Evolutionary conservation across 495 filamentous ascomycete genomes (phyloP).

Genomic region (Podospora tetraspora): DNA sequence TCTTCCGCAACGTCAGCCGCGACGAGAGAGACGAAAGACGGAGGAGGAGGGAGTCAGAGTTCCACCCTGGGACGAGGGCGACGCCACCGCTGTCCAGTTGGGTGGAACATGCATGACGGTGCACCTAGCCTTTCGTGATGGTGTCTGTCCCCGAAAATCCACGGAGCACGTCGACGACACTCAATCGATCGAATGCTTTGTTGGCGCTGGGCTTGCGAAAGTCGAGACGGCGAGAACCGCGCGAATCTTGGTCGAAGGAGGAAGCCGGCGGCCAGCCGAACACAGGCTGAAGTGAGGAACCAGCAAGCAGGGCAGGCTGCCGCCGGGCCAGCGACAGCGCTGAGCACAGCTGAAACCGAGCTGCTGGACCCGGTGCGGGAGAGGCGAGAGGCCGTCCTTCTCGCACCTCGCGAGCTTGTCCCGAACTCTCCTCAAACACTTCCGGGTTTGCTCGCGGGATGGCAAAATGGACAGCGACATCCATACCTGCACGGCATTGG

Average conservation of each 20-base stretch:
- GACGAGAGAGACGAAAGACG: neutral
- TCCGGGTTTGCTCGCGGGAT: slow-evolving; percentile 19
- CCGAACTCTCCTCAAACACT: slow-evolving; percentile 25
- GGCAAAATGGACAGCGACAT: neutral
- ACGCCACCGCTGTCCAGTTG: slow-evolving; percentile 18
- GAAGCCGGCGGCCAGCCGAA: slow-evolving; percentile 14
- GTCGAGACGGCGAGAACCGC: neutral
- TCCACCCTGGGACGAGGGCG: neutral
- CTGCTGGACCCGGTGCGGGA: slow-evolving; percentile 18
- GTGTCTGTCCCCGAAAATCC: neutral
- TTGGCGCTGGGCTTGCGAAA: slow-evolving; percentile 4
- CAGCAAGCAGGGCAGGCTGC: slow-evolving; percentile 11
- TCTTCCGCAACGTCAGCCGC: too few relatives aligned
- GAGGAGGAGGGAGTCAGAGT: neutral
- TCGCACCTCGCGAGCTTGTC: slow-evolving; percentile 1
- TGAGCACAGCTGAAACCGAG: slow-evolving; percentile 27
- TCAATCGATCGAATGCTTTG: slow-evolving; percentile 5
- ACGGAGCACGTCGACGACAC: neutral
- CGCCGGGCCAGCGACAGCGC: slow-evolving; percentile 1
- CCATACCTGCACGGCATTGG: neutral
- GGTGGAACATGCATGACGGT: slow-evolving; percentile 20
- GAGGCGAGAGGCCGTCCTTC: slow-evolving; percentile 5
- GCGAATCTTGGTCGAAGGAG: slow-evolving; percentile 6
- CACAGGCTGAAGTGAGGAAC: slow-evolving; percentile 25
- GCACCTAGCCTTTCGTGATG: slow-evolving; percentile 4